Base-by-base conservation (phyloP, 768 basidiomycete genomes). In the Amanita brunnescens region DNA sequence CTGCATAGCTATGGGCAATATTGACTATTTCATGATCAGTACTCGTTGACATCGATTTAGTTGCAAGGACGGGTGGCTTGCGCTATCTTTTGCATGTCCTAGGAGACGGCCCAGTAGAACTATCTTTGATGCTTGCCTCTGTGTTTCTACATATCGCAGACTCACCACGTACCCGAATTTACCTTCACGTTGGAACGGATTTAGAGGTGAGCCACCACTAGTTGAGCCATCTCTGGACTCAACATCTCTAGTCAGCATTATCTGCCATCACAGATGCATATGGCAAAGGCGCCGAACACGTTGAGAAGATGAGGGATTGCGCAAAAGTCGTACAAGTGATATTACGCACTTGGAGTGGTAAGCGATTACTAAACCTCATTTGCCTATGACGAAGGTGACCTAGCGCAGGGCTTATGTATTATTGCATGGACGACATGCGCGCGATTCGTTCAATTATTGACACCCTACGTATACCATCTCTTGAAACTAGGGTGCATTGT, bases 321-420 rank as follows among this genome's bases (percentile, higher is more conserved):
- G 78, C 85, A 5, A 83, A 79, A 57, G 80, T 94, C 48, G 81
- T 95, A 32, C 81, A 85, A 49, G 72, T 85, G 37, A 86, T 96
- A 79, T 64, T 99, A 47, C 79, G 87, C 47, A 91, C 88, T 12
- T 99, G 94, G 93, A 87, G 91, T 59, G 95, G 94, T 94, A 61
- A 49, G 85, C 70, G 21, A 14, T 18, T 49, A 29, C 30, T 34
- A 5, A 4, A n/a, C 33, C 53, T 26, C 43, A 5, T 13, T 39
- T 32, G 41, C 24, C 9, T 29, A 23, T n/a, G 35, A 44, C 5
- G 13, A 29, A 20, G 34, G 37, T 49, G 24, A 34, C 24, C n/a
- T 18, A 26, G 21, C 18, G 42, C 42, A 74, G 95, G 95, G 9
- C 63, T 98, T 21, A 83, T 97, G 78, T 97, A 95, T 64, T 84